Percentiles rank a stretch among this genome's conserved stretches.
These are phyloP conservation scores for Aspergillus nidulans DNA, from an alignment of 495 filamentous ascomycete genomes.

Conservation along the genomic window DNA sequence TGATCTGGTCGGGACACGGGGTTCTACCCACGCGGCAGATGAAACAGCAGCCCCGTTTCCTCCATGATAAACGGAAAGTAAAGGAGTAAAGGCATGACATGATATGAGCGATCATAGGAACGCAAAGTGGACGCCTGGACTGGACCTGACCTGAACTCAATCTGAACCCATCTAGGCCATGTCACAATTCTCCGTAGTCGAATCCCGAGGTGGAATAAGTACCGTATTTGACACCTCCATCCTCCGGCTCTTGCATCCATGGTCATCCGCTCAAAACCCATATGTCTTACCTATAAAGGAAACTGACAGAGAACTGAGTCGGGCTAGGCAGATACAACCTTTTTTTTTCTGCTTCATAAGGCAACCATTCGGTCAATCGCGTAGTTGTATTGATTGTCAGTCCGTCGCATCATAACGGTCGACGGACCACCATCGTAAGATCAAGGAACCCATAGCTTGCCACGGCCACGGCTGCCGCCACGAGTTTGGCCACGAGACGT, in stretches of 20 bases:
- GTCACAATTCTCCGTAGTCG: slow-evolving; percentile 8
- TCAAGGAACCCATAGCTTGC: slow-evolving; percentile 56
- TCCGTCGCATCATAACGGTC: slow-evolving; percentile 25
- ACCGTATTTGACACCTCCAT: slow-evolving; percentile 14
- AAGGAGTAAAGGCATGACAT: slow-evolving; percentile 10
- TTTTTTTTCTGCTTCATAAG: slow-evolving; percentile 18
- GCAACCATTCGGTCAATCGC: slow-evolving; percentile 21
- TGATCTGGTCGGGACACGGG: not conserved
- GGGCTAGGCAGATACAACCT: slow-evolving; percentile 15
- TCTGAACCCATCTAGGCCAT: slow-evolving; percentile 1
- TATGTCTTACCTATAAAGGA: slow-evolving; percentile 14
- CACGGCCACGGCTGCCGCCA: slow-evolving; percentile 38
- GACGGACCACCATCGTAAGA: slow-evolving; percentile 18
- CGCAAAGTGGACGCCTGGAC: not conserved
- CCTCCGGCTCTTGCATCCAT: slow-evolving; percentile 15
- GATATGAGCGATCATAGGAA: not conserved
- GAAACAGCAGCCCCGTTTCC: slow-evolving; percentile 5
- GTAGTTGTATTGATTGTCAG: slow-evolving; percentile 14
- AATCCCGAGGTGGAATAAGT: slow-evolving; percentile 7
- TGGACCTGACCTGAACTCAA: slow-evolving; percentile 2
- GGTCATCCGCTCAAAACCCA: slow-evolving; percentile 13
- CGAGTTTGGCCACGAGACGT: slow-evolving; percentile 27
- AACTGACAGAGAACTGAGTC: slow-evolving; percentile 17
- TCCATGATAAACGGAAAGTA: slow-evolving; percentile 10
- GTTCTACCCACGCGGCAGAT: not conserved